Conservation (phyloP, 805 yeast species). For the Teunomyces lycoperdinae region DNA sequence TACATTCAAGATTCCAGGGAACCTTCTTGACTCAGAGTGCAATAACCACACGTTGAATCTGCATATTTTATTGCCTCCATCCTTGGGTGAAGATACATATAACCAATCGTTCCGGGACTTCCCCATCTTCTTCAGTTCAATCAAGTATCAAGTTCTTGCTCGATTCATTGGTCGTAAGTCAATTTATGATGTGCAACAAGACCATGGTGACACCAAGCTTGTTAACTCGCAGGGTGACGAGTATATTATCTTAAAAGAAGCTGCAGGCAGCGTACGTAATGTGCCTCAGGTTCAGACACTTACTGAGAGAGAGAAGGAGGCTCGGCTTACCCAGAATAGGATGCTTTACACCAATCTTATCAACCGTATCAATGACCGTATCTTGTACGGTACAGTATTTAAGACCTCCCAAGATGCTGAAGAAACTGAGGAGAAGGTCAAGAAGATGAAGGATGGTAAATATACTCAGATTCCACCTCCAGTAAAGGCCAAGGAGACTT, state of each 20-base stretch:
- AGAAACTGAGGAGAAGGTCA: slow-evolving; percentile 14
- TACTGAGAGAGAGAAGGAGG: slow-evolving; percentile 11
- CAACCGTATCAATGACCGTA: slow-evolving; percentile 26
- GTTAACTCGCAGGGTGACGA: slow-evolving; percentile 38
- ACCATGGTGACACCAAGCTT: slow-evolving; percentile 18
- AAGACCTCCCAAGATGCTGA: slow-evolving; percentile 10
- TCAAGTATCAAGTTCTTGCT: slow-evolving; percentile 32
- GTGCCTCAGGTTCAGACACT: slow-evolving; percentile 18
- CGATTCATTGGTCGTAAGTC: slow-evolving; percentile 39
- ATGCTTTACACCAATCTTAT: slow-evolving; percentile 23
- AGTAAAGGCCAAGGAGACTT: background rate
- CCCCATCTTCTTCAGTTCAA: slow-evolving; percentile 22
- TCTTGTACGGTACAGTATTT: slow-evolving; percentile 20
- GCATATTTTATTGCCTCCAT: slow-evolving; percentile 37
- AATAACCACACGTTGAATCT: slow-evolving; percentile 25
- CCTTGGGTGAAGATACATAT: slow-evolving; percentile 20
- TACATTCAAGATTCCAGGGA: slow-evolving; percentile 39
- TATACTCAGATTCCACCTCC: slow-evolving; percentile 10
- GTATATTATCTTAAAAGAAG: slow-evolving; percentile 36
- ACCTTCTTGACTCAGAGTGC: slow-evolving; percentile 38
- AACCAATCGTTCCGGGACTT: slow-evolving; percentile 27
- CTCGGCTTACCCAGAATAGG: slow-evolving; percentile 17
- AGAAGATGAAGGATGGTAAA: slow-evolving; percentile 19
- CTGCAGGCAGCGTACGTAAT: slow-evolving; percentile 22
- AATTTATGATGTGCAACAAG: slow-evolving; percentile 16